A percentile compares a stretch with the other conserved stretches of the same genome.
Conservation (phyloP, 768 basidiomycete genomes). For the Mycena sanguinolenta region DNA sequence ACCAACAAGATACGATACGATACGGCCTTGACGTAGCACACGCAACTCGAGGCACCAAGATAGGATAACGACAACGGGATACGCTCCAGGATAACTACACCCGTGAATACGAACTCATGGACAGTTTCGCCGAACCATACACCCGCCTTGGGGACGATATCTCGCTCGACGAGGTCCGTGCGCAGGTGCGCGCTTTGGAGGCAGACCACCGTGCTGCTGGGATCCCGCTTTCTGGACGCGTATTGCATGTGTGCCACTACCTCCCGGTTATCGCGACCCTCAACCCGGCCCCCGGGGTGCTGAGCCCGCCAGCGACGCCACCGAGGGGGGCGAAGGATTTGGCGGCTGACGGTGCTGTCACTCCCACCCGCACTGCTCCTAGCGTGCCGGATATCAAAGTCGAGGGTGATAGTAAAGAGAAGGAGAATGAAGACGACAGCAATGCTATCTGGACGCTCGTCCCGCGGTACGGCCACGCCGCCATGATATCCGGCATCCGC, state of each 20-base stretch:
- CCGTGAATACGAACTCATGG: constrained; percentile 60
- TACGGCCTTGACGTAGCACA: too few relatives aligned
- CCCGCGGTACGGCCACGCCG: constrained; percentile 90
- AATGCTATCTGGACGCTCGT: constrained; percentile 75
- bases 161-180: constrained; percentile 79
- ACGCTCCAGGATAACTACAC: too few relatives aligned
- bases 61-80: too few relatives aligned
- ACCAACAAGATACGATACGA: too few relatives aligned
- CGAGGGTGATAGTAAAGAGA: background rate
- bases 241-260: constrained; percentile 93
- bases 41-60: too few relatives aligned
- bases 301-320: constrained; percentile 84
- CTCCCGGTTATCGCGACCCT: constrained; percentile 84
- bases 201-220: constrained; percentile 76
- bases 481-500: constrained; percentile 94
- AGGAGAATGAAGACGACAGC: too few relatives aligned
- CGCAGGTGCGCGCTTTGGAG: constrained; percentile 80
- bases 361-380: background rate
- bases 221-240: constrained; percentile 84
- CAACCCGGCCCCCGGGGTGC: constrained; percentile 62
- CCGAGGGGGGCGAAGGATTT: too few relatives aligned
- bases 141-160: constrained; percentile 74
- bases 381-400: background rate
- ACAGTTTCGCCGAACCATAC: constrained; percentile 82
- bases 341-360: constrained; percentile 59